These are phyloP conservation scores for Mentha longifolia DNA, from an alignment of 257 asterid genomes.

Conservation along the genomic window DNA sequence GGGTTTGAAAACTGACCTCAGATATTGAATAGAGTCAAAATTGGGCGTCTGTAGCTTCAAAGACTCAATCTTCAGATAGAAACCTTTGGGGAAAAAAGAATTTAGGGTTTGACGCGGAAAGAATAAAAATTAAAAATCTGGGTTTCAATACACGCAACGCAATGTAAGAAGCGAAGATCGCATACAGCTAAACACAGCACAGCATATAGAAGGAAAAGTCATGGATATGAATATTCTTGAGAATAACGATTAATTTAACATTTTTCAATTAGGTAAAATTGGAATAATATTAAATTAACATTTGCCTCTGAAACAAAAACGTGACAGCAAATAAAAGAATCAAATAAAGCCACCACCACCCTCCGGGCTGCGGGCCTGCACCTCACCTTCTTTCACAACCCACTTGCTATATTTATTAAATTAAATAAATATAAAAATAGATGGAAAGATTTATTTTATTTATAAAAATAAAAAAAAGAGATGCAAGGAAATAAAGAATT, in stretches of 20 bases:
- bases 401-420: constrained; percentile 17
- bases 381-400: constrained; percentile 2
- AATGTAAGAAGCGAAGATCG: constrained; percentile 34
- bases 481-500: too few relatives aligned
- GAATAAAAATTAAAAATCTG: constrained; percentile 28
- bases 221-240: constrained; percentile 43
- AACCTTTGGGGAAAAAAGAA: constrained; percentile 23
- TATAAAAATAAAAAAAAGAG: too few relatives aligned
- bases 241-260: constrained; percentile 4
- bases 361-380: background rate
- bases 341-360: constrained; percentile 38
- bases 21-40: constrained; percentile 43
- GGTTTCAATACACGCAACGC: constrained; percentile 30
- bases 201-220: constrained; percentile 30
- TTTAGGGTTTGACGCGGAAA: constrained; percentile 40
- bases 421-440: background rate
- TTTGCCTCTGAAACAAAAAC: constrained; percentile 41
- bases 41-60: constrained; percentile 37
- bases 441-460: background rate
- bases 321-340: constrained; percentile 58
- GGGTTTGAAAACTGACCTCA: constrained; percentile 48
- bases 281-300: constrained; percentile 26
- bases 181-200: constrained; percentile 12
- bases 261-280: constrained; percentile 23
- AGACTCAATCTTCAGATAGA: constrained; percentile 37